phyloP scores from a whole-genome alignment of 352 stramenopile genomes.

The Pythium phragmitis region DNA sequence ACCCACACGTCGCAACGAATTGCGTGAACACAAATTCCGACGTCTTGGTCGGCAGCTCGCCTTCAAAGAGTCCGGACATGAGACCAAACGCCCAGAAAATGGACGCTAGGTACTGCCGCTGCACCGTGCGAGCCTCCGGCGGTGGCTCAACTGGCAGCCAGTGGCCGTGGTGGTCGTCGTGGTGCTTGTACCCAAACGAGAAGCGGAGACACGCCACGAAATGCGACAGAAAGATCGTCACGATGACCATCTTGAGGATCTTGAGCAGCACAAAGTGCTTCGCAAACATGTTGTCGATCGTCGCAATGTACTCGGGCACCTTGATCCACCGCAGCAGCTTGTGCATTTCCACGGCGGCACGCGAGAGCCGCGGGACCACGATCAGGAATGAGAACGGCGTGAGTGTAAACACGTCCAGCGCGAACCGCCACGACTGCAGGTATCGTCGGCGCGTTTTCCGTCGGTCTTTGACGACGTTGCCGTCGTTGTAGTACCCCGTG shows the following conservation, averaged over 20 bases:
- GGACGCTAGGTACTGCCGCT: conserved; percentile 52
- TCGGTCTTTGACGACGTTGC: conserved; percentile 49
- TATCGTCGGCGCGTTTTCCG: conserved; percentile 51
- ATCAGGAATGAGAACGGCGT: conserved; percentile 37
- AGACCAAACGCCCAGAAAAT: conserved; percentile 65
- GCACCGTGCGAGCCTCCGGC: conserved; percentile 39
- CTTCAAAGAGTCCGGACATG: conserved; percentile 65
- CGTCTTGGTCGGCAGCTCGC: conserved; percentile 47
- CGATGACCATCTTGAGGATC: conserved; percentile 55
- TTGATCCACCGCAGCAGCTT: conserved; percentile 45
- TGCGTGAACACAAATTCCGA: conserved; percentile 62
- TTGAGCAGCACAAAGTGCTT: conserved; percentile 48
- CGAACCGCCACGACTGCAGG: conserved; percentile 47
- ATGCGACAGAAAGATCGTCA: conserved; percentile 49
- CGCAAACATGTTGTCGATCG: conserved; percentile 59
- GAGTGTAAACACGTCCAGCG: conserved; percentile 48
- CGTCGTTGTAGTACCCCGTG: conserved; percentile 67
- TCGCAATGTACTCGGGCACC: conserved; percentile 54
- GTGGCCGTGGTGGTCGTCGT: conserved; percentile 41
- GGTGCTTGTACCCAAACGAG: conserved; percentile 40
- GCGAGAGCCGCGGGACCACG: conserved; percentile 9
- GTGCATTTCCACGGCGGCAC: conserved; percentile 40
- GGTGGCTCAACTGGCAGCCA: conserved; percentile 46
- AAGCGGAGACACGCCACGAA: conserved; percentile 61
- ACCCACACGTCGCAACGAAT: conserved; percentile 60